Evolutionary conservation across 352 stramenopile genomes (phyloP), one percentile per base, ranked within the genome.

Genomic region (Phytophthora meadii): DNA sequence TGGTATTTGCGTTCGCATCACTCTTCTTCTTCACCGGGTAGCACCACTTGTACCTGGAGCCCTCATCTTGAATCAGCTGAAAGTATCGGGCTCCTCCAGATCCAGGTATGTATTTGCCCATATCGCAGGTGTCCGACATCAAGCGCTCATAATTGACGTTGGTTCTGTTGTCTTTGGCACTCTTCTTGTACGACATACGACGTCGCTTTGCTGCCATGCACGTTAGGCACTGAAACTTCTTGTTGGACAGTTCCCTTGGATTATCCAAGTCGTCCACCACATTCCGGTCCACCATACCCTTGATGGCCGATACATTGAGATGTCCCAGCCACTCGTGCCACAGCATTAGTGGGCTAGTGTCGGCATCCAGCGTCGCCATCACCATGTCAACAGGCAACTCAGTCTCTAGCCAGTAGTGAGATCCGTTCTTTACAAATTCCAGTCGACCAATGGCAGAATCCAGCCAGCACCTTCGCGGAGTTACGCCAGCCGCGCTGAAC

Each of bases 61-160:
- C 46, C 27, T 69, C 53, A 7, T 54, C 52, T 22, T 64, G 37
- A 9, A 64, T 58, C 2, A 64, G 11, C 28, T 64, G 53, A 7
- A 69, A 69, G 10, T 67, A 61, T 8, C 10, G 11, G 24, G 36
- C 5, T n/a, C 30, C 5, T 12, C 41, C 41, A 32, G 3, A 7
- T 3, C 48, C 10, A 14, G 48, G 48, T 10, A 54, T 4, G 3
- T 17, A 44, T 4, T 44, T 42, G 8, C 48, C 30, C 28, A 54
- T 54, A 4, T 54, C 48, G 4, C 48, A 44, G 0, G 11, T 15
- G 9, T 44, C 17, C 9, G 48, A 54, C 48, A 32, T 42, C 9
- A 19, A 12, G 8, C 30, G 6, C 19, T 54, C 48, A 17, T 54
- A 54, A 5, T 32, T 54, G 2, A 44, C 30, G 4, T 44, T 54